These are phyloP conservation scores for Angophora floribunda DNA, from an alignment of 345 rosid genomes.

Conservation along the genomic window DNA sequence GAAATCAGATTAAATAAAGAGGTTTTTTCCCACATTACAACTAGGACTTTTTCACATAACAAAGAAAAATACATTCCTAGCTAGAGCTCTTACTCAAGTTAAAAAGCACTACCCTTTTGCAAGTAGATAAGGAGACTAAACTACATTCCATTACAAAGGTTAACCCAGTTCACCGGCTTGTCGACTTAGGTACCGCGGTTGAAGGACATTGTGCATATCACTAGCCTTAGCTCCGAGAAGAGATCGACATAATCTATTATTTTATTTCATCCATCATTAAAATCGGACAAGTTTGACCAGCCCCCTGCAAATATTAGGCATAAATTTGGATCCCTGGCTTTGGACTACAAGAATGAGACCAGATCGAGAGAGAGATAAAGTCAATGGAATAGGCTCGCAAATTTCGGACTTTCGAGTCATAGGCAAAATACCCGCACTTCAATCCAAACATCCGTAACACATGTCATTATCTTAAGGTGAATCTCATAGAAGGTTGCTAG, in stretches of 20 bases:
- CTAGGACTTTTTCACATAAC: neutral
- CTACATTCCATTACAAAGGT: neutral
- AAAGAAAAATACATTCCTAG: neutral
- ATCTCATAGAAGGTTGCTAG: rapidly evolving
- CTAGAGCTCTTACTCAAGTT: neutral
- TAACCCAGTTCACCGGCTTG: neutral
- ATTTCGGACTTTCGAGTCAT: rapidly evolving
- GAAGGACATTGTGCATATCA: neutral
- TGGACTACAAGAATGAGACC: neutral
- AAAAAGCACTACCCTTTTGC: neutral
- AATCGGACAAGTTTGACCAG: neutral
- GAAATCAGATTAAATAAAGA: neutral
- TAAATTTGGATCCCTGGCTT: rapidly evolving
- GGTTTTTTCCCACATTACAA: neutral
- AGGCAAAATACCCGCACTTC: neutral
- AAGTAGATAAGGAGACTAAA: neutral
- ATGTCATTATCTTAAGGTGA: neutral
- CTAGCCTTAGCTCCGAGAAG: neutral
- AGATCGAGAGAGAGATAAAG: rapidly evolving
- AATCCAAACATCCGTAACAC: neutral
- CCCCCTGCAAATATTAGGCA: neutral
- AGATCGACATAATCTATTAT: neutral
- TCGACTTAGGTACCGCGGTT: too few relatives aligned
- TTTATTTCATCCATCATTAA: neutral
- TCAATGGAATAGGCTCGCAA: neutral